phyloP scores from a whole-genome alignment of 306 rosid genomes.

The Prosopis cineraria region DNA sequence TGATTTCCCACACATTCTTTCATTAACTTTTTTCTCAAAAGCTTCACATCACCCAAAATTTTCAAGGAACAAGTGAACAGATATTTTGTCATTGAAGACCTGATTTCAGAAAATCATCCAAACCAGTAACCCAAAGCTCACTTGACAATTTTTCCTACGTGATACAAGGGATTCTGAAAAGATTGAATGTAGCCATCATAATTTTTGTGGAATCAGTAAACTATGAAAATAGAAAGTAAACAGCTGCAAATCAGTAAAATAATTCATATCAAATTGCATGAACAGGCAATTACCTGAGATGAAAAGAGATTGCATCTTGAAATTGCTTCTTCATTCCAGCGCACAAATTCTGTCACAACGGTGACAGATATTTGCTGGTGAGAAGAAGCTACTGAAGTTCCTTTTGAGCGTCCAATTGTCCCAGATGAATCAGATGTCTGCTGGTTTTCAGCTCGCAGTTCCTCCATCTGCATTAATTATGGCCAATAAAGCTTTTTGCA shows the following conservation, averaged over 20 bases:
- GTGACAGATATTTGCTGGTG: constrained; percentile 98
- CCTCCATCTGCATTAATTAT: constrained; percentile 73
- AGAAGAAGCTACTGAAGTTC: constrained; percentile 75
- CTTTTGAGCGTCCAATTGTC: constrained; percentile 88
- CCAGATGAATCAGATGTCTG: constrained; percentile 84
- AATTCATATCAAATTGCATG: constrained; percentile 23
- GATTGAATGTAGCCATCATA: neutral
- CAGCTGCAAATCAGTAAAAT: neutral
- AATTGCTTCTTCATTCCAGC: constrained; percentile 99
- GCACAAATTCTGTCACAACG: constrained; percentile 95
- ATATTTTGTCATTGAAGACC: neutral
- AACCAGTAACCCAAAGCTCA: neutral
- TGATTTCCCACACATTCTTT: neutral
- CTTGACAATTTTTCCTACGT: neutral
- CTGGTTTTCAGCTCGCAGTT: constrained; percentile 81
- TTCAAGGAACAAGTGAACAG: neutral
- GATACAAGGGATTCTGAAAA: neutral
- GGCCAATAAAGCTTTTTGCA: constrained; percentile 26
- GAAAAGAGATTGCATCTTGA: constrained; percentile 90
- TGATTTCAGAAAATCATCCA: neutral
- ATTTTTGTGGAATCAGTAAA: neutral
- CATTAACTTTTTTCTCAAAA: neutral
- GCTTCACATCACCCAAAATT: neutral
- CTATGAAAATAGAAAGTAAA: neutral
- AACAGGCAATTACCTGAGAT: constrained; percentile 69